A percentile compares a stretch with the other conserved stretches of the same genome.
These are phyloP conservation scores for Hypericum perforatum DNA, from an alignment of 345 rosid genomes.

Conservation along the genomic window DNA sequence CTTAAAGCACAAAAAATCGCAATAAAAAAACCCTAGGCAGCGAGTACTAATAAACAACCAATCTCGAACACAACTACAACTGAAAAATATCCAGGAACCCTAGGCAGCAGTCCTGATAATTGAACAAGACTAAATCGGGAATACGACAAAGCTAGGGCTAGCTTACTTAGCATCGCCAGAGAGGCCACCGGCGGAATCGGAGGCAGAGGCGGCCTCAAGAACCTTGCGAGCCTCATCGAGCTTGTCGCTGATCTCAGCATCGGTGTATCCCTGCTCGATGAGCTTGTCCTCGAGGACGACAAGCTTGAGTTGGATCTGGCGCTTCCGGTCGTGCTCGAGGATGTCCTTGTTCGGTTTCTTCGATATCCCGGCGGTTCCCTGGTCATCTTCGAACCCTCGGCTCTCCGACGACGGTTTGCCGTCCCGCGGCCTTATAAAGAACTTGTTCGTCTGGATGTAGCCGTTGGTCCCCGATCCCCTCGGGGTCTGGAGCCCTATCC, in stretches of 20 bases:
- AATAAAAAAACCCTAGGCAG: not conserved
- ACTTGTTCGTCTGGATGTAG: constrained; percentile 76
- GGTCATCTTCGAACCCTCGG: constrained; percentile 61
- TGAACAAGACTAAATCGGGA: not conserved
- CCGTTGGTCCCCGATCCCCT: constrained; percentile 99
- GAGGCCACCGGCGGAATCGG: constrained; percentile 29
- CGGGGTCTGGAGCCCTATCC: constrained; percentile 82
- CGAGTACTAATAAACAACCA: too few species aligned
- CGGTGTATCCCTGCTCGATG: constrained; percentile 66
- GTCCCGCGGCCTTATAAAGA: constrained; percentile 64
- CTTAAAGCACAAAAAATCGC: too few species aligned
- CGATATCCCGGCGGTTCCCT: constrained; percentile 77
- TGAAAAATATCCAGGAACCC: not conserved
- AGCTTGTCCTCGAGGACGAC: constrained; percentile 73
- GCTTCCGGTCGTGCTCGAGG: constrained; percentile 85
- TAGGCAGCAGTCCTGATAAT: not conserved
- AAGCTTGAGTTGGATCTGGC: constrained; percentile 86
- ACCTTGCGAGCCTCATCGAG: constrained; percentile 61
- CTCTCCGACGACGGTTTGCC: constrained; percentile 45
- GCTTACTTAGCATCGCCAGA: constrained; percentile 28
- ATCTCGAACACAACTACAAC: not conserved
- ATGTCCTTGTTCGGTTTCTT: constrained; percentile 77
- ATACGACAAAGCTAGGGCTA: not conserved
- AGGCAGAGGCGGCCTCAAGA: constrained; percentile 48
- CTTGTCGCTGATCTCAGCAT: constrained; percentile 70